Evolutionary conservation across 2,329 filamentous ascomycete species (phyloP), one percentile per base, ranked within the genome.

Genomic region (Xylariaceae sp.): DNA sequence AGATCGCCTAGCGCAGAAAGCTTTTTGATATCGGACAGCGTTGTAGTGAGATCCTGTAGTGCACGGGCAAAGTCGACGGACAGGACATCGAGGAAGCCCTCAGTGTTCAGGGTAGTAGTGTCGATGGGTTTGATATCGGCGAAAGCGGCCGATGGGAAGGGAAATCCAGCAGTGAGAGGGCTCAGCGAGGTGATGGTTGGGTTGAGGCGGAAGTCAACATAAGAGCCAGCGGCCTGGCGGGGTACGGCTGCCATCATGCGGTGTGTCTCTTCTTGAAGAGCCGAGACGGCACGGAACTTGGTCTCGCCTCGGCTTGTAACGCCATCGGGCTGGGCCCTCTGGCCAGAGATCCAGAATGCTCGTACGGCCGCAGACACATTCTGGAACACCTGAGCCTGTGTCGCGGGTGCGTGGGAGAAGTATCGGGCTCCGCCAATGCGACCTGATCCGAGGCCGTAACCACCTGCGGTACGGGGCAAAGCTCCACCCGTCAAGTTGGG

Each of bases 301-400:
- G 87, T 87, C 69, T 91, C 84, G 40, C 91, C 91, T 11, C 78
- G 82, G 14, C 81, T 70, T 47, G 85, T 83, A 39, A 86, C 68
- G 11, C 92, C 92, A 66, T 96, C 88, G 61, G 91, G 96, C 50
- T 88, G 87, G 10, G 87, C 85, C 67, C 91, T 94, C 63, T 95
- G 84, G 0, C 94, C 94, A 0, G 88, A 90, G n/a, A 96, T 77
- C 71, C 89, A 86, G 71, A 99, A 96, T 11, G 90, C 91, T 47
- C 94, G 84, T 63, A 97, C 85, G 5, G 90, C 94, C 60, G 90
- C 85, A 11, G 90, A 95, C n/a, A 96, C 92, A 69, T 96, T 96
- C 68, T 94, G 87, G 45, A 97, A 82, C 42, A 97, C 90, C 67
- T 97, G 89, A 1, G 91, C 90, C 36, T 90, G 90, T 7, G 86